Conservation (phyloP, 179 eudicot species). For the Pouteria campechiana region DNA sequence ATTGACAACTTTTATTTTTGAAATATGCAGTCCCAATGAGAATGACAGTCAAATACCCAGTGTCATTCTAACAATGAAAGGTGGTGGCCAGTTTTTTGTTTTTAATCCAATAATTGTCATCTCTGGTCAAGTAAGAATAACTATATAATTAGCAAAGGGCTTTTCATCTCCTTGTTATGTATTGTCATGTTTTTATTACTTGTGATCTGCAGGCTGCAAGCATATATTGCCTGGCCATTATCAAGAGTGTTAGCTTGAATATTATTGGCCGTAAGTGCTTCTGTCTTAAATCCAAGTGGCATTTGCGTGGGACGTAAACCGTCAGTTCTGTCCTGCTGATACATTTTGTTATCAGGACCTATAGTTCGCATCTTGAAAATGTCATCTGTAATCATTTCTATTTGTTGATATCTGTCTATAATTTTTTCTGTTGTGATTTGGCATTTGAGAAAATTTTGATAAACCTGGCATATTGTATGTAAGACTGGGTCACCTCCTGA, state of each 20-base stretch:
- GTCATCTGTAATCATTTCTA: no score
- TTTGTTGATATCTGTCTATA: no score
- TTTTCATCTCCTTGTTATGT: background rate
- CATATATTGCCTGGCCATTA: constrained; percentile 67
- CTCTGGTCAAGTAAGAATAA: constrained; percentile 20
- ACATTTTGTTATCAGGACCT: background rate
- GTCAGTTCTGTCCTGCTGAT: background rate
- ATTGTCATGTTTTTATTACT: constrained; percentile 8
- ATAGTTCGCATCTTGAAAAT: no score
- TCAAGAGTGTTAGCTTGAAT: constrained; percentile 48
- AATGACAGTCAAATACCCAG: constrained; percentile 17
- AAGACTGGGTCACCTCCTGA: no score
- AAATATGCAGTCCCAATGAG: constrained; percentile 41
- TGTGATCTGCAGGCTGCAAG: constrained; percentile 27
- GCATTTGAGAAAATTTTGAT: no score
- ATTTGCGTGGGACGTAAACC: no score
- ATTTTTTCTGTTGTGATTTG: no score
- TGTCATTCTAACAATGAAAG: constrained; percentile 62
- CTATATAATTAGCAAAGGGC: background rate
- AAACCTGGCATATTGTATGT: no score
- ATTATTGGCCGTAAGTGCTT: constrained; percentile 92
- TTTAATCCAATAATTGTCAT: constrained; percentile 34
- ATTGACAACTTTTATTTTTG: background rate
- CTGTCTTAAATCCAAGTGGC: no score
- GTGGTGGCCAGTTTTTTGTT: constrained; percentile 45